Evolutionary conservation across 371 early-diverging fungal species (phyloP), one percentile per base, ranked within the genome.

Genomic region (Sporodiniella umbellata): DNA sequence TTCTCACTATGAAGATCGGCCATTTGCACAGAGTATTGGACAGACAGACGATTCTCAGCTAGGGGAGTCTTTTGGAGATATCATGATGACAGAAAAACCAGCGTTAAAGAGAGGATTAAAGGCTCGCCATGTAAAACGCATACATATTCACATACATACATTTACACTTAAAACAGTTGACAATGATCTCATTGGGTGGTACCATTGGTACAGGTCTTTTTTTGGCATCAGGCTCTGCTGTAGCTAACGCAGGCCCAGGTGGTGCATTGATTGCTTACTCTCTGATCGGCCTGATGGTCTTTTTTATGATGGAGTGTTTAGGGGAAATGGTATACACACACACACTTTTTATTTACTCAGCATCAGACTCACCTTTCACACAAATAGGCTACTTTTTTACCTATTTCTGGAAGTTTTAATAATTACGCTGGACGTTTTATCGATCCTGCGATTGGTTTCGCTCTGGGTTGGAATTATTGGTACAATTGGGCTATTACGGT

Each of bases 161-260:
- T 12, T 26, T 25, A 23, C 44, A 45, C 15, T 24, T 39, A n/a
- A n/a, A 19, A 5, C 45, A 64, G 64, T 43, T 89, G 48, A 74
- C 81, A 40, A 89, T 91, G 89, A 89, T 91, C 40, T 83, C 86
- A 11, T 68, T 85, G 15, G 87, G 86, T n/a, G 87, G 87, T 26
- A 85, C 86, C 0, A 83, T 88, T 40, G 82, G 86, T 24, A 93
- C 92, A 6, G 94, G 94, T 35, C 72, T 93, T 18, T 93, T 92
- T 63, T 64, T 93, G 38, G 89, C 85, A 15, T 86, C 88, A 23
- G 92, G 91, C 28, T 65, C 74, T 14, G 78, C 86, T 4, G 75
- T 93, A 37, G 78, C 81, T 8, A 48, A 60, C 2, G 94, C 87
- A 1, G 94, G 94, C 2, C 91, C 94, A 10, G 86, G 78, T 7